Conservation (phyloP, 2,329 filamentous ascomycete species). For the Sporothrix pallida region DNA sequence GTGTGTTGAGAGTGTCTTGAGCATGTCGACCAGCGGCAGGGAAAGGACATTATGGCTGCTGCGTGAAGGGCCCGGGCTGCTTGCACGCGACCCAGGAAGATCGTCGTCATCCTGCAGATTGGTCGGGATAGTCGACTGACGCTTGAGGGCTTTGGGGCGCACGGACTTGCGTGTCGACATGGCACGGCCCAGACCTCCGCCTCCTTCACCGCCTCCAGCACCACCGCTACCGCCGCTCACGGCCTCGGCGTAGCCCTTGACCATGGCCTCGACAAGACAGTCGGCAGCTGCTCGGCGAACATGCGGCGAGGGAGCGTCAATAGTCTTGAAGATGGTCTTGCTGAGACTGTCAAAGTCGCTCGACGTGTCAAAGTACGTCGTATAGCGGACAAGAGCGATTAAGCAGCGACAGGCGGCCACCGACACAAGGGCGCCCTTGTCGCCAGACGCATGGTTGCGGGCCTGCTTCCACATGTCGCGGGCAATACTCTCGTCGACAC, state of each 20-base stretch:
- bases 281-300: conserved; percentile 87
- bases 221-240: conserved; percentile 48
- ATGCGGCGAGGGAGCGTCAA: conserved; percentile 75
- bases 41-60: conserved; percentile 71
- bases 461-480: conserved; percentile 93
- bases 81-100: conserved; percentile 62
- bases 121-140: conserved; percentile 58
- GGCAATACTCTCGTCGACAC: conserved; percentile 82
- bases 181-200: conserved; percentile 41
- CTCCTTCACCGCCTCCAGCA: background rate
- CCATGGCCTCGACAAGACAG: conserved; percentile 80
- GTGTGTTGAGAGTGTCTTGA: conserved; percentile 78
- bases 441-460: conserved; percentile 73
- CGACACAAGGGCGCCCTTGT: conserved; percentile 84
- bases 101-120: conserved; percentile 74
- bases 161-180: conserved; percentile 70
- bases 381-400: conserved; percentile 72
- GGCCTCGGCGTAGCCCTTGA: conserved; percentile 76
- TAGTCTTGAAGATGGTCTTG: conserved; percentile 79
- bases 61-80: conserved; percentile 73
- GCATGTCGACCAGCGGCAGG: conserved; percentile 76
- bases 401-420: conserved; percentile 80
- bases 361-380: conserved; percentile 83
- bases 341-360: conserved; percentile 91
- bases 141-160: conserved; percentile 64